A percentile compares a stretch with the other conserved stretches of the same genome.
These are phyloP conservation scores for Maudiozyma humilis DNA, from an alignment of 1,139 yeast genomes.

Conservation along the genomic window DNA sequence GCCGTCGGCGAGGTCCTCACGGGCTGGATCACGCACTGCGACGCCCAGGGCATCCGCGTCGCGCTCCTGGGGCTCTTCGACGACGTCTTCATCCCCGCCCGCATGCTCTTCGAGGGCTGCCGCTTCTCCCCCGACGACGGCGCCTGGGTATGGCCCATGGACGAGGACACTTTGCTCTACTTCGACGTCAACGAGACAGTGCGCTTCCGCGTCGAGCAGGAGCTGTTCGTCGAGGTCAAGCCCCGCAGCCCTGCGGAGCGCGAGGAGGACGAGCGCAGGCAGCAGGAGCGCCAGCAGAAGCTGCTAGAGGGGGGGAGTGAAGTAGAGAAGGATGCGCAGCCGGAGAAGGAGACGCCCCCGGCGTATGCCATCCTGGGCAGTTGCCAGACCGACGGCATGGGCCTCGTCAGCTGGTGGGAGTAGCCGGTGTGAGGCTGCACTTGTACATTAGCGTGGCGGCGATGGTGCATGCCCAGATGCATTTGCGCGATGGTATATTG, in stretches of 20 bases:
- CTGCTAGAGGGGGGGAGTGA: slow-evolving; percentile 16
- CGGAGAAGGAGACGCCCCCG: slow-evolving; percentile 36
- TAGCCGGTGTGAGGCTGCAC: slow-evolving; percentile 17
- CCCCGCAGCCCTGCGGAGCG: slow-evolving; percentile 61
- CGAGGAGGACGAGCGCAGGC: slow-evolving; percentile 32
- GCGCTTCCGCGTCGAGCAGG: slow-evolving; percentile 84
- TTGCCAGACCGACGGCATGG: slow-evolving; percentile 94
- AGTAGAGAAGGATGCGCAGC: background rate
- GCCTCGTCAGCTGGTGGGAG: slow-evolving; percentile 95
- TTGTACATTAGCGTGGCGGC: background rate
- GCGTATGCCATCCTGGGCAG: slow-evolving; percentile 84
- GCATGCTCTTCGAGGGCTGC: slow-evolving; percentile 72
- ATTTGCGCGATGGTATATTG: too few species aligned
- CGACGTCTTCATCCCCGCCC: slow-evolving; percentile 81
- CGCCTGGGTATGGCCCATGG: slow-evolving; percentile 93
- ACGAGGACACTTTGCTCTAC: slow-evolving; percentile 63
- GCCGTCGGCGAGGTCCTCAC: slow-evolving; percentile 89
- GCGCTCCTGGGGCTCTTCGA: slow-evolving; percentile 68
- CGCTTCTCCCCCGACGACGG: slow-evolving; percentile 63
- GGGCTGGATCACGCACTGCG: slow-evolving; percentile 88
- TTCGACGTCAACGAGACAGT: slow-evolving; percentile 87
- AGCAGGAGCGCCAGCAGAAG: slow-evolving; percentile 4
- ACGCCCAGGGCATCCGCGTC: slow-evolving; percentile 73
- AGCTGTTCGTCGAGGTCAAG: slow-evolving; percentile 70
- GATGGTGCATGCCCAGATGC: too few species aligned